Evolutionary conservation across 192 early-diverging fungal genomes (phyloP), one percentile per base, ranked within the genome.

Genomic region (Gaertneriomyces sp.): DNA sequence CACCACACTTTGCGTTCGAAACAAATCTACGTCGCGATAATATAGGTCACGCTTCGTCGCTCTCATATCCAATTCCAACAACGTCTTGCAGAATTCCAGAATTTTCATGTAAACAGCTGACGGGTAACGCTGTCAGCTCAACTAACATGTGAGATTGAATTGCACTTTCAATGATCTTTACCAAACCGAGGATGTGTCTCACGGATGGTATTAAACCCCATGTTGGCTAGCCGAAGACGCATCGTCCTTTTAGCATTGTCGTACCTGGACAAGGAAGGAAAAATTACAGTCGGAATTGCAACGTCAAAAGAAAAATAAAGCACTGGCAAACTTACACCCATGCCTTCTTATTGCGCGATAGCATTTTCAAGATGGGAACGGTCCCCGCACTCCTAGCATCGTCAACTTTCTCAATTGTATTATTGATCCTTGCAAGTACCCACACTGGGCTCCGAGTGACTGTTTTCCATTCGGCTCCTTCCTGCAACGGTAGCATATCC

Each of bases 21-120:
- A 77, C 4, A 71, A 19, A 4, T 42, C 10, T 45, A 75, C 75
- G 53, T 77, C 61, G 2, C 68, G 60, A 45, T 77, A 77, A 40
- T 60, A 77, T 12, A 77, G 45, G 14, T 75, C 75, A 10, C 75
- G 56, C 53, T 77, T 77, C 7, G 75, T 77, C 25, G 72, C 75
- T 41, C 52, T 58, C 16, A 53, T 60, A 20, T 64, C 51, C 6
- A 14, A 6, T 9, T 46, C 45, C 42, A 77, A 59, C 10, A 77
- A 57, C 6, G 70, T 58, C 14, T 39, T 33, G 12, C 42, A 49
- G 46, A 63, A 50, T 53, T 76, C 63, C 45, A 76, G 68, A 33
- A 68, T 39, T 25, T 42, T n/a, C 58, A 61, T 45, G 49, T 68
- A 59, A 20, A 60, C 42, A 8, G 45, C 66, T 68, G 25, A 33